Evolutionary conservation across 495 filamentous ascomycete species (phyloP).

Genomic region (Daldinia loculata): DNA sequence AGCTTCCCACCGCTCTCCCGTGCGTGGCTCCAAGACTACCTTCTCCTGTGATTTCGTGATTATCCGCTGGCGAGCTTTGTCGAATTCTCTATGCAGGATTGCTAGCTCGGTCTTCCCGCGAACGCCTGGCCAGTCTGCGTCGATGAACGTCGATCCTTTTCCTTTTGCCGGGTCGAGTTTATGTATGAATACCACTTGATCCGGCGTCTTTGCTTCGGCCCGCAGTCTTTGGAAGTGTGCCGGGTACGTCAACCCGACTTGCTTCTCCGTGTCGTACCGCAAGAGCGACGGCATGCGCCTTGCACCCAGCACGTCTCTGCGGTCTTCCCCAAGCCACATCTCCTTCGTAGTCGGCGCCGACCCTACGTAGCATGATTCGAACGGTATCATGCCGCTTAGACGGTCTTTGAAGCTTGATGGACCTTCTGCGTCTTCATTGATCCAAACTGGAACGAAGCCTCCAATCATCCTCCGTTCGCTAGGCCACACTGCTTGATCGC

Average conservation of each 20-base stretch:
- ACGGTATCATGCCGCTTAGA: conserved; percentile 55
- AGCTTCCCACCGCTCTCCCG: background rate
- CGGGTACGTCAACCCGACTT: conserved; percentile 13
- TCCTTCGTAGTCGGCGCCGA: conserved; percentile 48
- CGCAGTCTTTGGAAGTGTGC: conserved; percentile 25
- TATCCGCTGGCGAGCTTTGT: background rate
- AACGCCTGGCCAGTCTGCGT: conserved; percentile 18
- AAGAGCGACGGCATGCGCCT: conserved; percentile 52
- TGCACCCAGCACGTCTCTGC: conserved; percentile 56
- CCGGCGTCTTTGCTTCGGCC: conserved; percentile 32
- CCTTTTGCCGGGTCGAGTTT: background rate
- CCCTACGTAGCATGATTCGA: conserved; percentile 53
- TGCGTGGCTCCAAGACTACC: conserved; percentile 36
- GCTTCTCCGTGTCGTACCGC: conserved; percentile 32
- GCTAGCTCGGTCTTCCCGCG: conserved; percentile 39
- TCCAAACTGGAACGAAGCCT: conserved; percentile 37
- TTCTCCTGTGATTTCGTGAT: background rate
- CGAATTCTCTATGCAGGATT: background rate
- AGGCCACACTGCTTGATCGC: conserved; percentile 39
- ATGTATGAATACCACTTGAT: conserved; percentile 43
- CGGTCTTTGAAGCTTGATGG: conserved; percentile 33
- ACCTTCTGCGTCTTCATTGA: conserved; percentile 2
- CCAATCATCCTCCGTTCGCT: conserved; percentile 31
- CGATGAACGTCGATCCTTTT: conserved; percentile 8
- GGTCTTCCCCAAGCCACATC: conserved; percentile 54